These are phyloP conservation scores for Didymosphaeria variabile DNA, from an alignment of 2,329 filamentous ascomycete species.

Conservation along the genomic window DNA sequence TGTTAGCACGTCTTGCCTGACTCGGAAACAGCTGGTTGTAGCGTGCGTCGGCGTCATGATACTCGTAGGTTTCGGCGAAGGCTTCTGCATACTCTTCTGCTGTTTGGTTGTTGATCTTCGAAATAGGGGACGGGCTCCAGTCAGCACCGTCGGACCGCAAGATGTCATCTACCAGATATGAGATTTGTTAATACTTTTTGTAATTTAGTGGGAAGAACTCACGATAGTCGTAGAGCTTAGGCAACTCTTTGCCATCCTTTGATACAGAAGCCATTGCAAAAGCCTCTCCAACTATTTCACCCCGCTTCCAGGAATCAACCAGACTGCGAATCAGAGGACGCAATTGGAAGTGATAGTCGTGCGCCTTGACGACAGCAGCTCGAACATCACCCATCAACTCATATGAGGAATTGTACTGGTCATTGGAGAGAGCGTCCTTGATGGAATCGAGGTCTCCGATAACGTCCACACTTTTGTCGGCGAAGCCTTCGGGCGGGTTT, in stretches of 20 bases:
- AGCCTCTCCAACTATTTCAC: too few species aligned
- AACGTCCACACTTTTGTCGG: conserved; percentile 38
- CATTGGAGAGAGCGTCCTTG: conserved; percentile 10
- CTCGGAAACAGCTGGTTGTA: conserved; percentile 40
- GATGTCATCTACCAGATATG: background rate
- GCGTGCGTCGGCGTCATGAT: conserved; percentile 41
- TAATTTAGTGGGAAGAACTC: too few species aligned
- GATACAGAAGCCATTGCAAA: too few species aligned
- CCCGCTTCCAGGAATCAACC: background rate
- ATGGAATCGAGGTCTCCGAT: conserved; percentile 32
- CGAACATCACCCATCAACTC: background rate
- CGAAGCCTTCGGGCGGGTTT: conserved; percentile 30
- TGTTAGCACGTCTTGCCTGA: conserved; percentile 4
- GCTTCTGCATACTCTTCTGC: conserved; percentile 34
- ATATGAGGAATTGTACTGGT: conserved; percentile 35
- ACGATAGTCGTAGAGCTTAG: too few species aligned
- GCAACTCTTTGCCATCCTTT: too few species aligned
- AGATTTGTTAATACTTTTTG: background rate
- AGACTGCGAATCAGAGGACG: background rate
- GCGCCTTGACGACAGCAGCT: conserved; percentile 5
- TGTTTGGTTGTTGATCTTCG: conserved; percentile 38
- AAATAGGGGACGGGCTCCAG: conserved; percentile 30
- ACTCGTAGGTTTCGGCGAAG: conserved; percentile 22
- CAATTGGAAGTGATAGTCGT: conserved; percentile 2
- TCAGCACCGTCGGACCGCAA: background rate